A percentile compares a stretch with the other conserved stretches of the same genome.
Conservation (phyloP, 345 rosid species). For the Pistacia integerrima region DNA sequence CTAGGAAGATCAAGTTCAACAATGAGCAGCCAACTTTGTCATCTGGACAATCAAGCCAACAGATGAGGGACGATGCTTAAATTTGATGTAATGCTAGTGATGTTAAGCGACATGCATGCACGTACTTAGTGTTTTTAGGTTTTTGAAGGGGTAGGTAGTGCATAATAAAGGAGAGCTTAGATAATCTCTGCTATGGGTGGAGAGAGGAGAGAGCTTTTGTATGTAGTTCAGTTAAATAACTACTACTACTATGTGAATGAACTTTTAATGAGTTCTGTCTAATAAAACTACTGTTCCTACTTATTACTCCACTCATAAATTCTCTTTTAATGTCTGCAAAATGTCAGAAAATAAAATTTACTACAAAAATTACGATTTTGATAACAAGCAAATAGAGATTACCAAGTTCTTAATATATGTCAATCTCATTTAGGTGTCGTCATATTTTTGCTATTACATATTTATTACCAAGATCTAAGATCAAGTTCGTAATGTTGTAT, state of each 20-base stretch:
- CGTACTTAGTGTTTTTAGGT: neutral
- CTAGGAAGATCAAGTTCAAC: slow-evolving; percentile 50
- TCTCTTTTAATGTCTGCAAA: no score
- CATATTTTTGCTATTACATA: no score
- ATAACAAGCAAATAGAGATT: no score
- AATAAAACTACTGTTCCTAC: neutral
- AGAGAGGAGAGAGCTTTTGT: neutral
- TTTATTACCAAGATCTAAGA: no score
- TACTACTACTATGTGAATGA: neutral
- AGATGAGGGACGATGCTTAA: slow-evolving; percentile 54
- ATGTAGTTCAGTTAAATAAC: neutral
- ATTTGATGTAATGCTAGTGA: neutral
- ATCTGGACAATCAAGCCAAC: neutral
- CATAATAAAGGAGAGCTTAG: neutral
- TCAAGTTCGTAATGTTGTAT: no score
- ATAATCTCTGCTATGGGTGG: neutral
- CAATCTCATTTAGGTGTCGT: no score
- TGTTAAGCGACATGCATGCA: neutral
- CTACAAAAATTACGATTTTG: no score
- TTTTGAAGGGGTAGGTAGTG: neutral
- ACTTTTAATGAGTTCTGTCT: neutral
- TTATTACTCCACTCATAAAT: no score
- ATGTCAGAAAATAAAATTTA: no score
- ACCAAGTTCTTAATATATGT: no score
- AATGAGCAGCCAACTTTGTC: slow-evolving; percentile 46